Evolutionary conservation across 2,329 filamentous ascomycete genomes (phyloP).

Genomic region (Drechslerella dactyloides): DNA sequence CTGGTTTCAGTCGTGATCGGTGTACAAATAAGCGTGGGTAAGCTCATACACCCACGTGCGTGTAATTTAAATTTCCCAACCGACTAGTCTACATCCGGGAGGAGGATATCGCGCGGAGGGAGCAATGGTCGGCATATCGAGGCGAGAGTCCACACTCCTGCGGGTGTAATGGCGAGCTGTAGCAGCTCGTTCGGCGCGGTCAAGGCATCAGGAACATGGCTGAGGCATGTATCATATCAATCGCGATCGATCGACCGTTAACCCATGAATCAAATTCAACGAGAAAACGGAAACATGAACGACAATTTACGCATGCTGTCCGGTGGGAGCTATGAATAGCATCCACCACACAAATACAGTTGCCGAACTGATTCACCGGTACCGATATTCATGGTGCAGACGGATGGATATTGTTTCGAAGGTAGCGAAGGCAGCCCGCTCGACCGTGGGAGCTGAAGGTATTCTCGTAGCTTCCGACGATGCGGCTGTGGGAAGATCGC

Average conservation of each 20-base stretch:
- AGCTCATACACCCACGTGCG: not conserved
- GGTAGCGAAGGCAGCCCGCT: no score
- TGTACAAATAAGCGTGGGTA: not conserved
- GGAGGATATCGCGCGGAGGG: not conserved
- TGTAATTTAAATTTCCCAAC: not conserved
- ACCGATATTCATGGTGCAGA: no score
- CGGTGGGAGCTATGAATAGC: no score
- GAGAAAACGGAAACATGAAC: no score
- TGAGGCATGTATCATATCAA: slow-evolving; percentile 2
- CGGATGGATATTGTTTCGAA: no score
- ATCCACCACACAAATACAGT: no score
- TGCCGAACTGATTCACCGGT: no score
- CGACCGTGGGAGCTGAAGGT: no score
- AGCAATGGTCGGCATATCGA: not conserved
- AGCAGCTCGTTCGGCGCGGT: not conserved
- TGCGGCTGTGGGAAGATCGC: not conserved
- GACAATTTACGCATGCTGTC: no score
- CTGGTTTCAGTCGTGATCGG: not conserved
- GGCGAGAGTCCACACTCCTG: not conserved
- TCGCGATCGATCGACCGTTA: no score
- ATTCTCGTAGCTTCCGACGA: no score
- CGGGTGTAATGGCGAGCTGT: not conserved
- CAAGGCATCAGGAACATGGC: slow-evolving; percentile 46
- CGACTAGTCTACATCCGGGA: not conserved
- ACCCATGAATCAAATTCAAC: no score